Conservation (phyloP, 140 eudicot genomes). For the Erigeron philadelphicus region DNA sequence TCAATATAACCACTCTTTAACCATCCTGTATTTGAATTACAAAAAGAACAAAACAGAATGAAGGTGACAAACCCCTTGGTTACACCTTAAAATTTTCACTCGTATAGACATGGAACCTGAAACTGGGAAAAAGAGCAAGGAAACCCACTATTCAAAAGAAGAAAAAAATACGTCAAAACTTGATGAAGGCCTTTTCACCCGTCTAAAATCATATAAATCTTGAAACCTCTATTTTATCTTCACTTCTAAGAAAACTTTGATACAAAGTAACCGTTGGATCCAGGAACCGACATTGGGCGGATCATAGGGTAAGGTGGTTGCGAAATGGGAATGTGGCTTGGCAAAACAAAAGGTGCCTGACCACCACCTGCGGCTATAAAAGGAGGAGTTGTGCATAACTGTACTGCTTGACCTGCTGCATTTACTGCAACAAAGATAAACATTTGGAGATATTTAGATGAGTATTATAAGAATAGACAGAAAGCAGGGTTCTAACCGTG, state of each 20-base stretch:
- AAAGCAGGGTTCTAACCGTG: background rate
- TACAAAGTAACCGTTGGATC: slow-evolving; percentile 45
- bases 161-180: slow-evolving; percentile 24
- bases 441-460: background rate
- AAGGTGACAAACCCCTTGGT: slow-evolving; percentile 20
- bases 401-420: slow-evolving; percentile 50
- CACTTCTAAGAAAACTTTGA: slow-evolving; percentile 50
- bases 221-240: background rate
- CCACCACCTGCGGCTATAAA: slow-evolving; percentile 53
- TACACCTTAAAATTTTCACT: background rate
- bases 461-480: background rate
- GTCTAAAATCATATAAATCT: slow-evolving; percentile 3
- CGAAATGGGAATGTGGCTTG: slow-evolving; percentile 52
- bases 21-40: slow-evolving; percentile 33
- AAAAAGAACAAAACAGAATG: slow-evolving; percentile 34
- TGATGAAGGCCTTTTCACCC: slow-evolving; percentile 21
- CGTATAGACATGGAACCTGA: background rate
- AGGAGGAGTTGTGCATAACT: slow-evolving; percentile 46
- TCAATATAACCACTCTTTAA: slow-evolving; percentile 16
- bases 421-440: slow-evolving; percentile 41
- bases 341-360: slow-evolving; percentile 51
- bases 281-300: slow-evolving; percentile 47
- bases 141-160: background rate
- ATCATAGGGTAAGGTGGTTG: slow-evolving; percentile 63
- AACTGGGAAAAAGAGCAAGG: background rate